phyloP scores from a whole-genome alignment of 331 rosid species.

The Pyrus hybrid region DNA sequence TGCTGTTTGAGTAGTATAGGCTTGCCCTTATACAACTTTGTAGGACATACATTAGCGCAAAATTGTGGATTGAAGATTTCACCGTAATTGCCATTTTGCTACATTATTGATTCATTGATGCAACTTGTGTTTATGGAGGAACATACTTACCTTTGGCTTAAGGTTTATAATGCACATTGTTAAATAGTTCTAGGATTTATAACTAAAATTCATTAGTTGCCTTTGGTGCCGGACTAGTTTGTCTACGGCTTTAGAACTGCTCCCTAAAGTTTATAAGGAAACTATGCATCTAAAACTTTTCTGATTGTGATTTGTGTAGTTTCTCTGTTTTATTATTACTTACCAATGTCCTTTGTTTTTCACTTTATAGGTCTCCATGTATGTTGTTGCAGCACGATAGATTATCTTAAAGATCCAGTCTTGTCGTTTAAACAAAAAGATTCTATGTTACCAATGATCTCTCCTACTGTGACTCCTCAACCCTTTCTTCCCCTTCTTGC shows the following conservation, averaged over 20 bases:
- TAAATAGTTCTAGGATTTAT: too few relatives aligned
- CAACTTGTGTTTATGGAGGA: background rate
- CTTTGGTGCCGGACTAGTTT: background rate
- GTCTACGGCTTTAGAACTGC: background rate
- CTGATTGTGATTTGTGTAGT: background rate
- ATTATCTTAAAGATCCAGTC: conserved; percentile 22
- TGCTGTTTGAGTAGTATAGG: background rate
- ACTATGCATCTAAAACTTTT: background rate
- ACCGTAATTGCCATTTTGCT: background rate
- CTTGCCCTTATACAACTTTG: background rate
- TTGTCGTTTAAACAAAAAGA: conserved; percentile 28
- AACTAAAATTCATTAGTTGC: background rate
- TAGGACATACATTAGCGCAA: background rate
- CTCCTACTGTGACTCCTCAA: conserved; percentile 67
- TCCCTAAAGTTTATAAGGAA: background rate
- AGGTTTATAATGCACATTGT: background rate
- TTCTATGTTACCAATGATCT: conserved; percentile 44
- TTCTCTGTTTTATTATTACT: conserved; percentile 15
- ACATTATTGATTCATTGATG: background rate
- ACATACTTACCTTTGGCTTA: too few relatives aligned
- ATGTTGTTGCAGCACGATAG: conserved; percentile 26
- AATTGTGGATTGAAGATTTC: background rate
- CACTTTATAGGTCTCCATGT: conserved; percentile 41
- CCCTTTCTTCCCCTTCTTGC: conserved; percentile 93
- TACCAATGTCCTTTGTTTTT: background rate